These are phyloP conservation scores for Komagataella pastoris DNA, from an alignment of 805 yeast species.

Conservation along the genomic window DNA sequence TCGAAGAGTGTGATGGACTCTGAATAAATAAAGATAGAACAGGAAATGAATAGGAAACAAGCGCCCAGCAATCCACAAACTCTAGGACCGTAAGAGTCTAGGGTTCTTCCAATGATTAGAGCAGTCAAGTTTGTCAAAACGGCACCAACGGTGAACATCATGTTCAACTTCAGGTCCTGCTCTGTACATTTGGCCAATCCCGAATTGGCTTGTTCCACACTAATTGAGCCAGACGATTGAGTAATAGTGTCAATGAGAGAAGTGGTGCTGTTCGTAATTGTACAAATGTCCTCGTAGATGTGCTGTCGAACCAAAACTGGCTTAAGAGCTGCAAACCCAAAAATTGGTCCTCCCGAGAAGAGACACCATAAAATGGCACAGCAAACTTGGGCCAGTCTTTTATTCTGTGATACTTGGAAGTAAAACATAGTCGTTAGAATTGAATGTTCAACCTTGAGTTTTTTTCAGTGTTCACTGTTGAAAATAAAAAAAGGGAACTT, in stretches of 20 bases:
- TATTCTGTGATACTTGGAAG: slow-evolving; percentile 7
- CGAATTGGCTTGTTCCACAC: slow-evolving; percentile 7
- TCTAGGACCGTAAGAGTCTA: slow-evolving; percentile 38
- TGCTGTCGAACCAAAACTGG: slow-evolving; percentile 71
- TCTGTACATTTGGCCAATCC: slow-evolving; percentile 29
- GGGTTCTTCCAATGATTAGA: slow-evolving; percentile 31
- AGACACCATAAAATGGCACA: slow-evolving; percentile 85
- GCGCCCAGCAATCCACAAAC: slow-evolving; percentile 42
- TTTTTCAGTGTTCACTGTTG: no score
- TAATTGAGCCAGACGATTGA: slow-evolving; percentile 1
- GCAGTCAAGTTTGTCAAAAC: slow-evolving; percentile 43
- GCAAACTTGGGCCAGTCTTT: slow-evolving; percentile 36
- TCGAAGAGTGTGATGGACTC: slow-evolving; percentile 20
- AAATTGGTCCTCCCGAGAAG: slow-evolving; percentile 84
- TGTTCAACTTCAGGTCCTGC: slow-evolving; percentile 40
- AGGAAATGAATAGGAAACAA: slow-evolving; percentile 28
- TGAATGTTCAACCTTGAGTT: background rate
- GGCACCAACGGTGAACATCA: slow-evolving; percentile 49
- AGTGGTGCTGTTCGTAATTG: slow-evolving; percentile 11
- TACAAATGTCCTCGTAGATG: slow-evolving; percentile 55
- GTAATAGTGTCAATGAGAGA: background rate
- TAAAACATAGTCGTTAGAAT: background rate
- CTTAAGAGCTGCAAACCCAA: slow-evolving; percentile 92
- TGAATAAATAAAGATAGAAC: slow-evolving; percentile 30
- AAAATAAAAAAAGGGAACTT: background rate